Conservation (phyloP, 345 rosid genomes). For the Heritiera littoralis region DNA sequence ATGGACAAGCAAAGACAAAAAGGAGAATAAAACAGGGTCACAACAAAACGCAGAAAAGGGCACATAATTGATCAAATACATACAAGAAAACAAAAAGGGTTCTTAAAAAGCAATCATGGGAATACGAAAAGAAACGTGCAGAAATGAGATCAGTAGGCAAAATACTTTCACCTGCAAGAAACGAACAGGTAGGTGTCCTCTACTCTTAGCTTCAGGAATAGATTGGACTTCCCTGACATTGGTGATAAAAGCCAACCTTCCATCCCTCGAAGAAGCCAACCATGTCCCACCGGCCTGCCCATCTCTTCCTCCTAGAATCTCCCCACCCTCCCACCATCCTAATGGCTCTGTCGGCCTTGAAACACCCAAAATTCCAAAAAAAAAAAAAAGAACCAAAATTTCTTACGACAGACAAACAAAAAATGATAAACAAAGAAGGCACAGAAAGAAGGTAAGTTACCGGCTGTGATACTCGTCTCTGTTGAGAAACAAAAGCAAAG, state of each 20-base stretch:
- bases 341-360: slow-evolving; percentile 66
- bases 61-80: slow-evolving; percentile 5
- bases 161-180: slow-evolving; percentile 28
- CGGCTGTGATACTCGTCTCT: slow-evolving; percentile 72
- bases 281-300: slow-evolving; percentile 78
- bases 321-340: slow-evolving; percentile 63
- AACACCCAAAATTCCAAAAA: neutral
- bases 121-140: neutral
- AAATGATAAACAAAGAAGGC: neutral
- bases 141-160: neutral
- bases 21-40: neutral
- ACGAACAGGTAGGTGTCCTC: slow-evolving; percentile 75
- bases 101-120: neutral
- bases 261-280: slow-evolving; percentile 61
- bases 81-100: neutral
- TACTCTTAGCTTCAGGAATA: slow-evolving; percentile 24
- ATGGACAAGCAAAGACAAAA: neutral
- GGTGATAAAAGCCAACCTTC: slow-evolving; percentile 75
- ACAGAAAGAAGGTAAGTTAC: slow-evolving; percentile 23
- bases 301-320: slow-evolving; percentile 79
- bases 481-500: slow-evolving; percentile 61
- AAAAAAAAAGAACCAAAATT: neutral
- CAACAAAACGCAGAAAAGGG: neutral
- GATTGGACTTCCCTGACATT: slow-evolving; percentile 54
- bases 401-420: too few relatives aligned